Conservation (phyloP, 352 stramenopile genomes). For the Globisporangium orthogonon region DNA sequence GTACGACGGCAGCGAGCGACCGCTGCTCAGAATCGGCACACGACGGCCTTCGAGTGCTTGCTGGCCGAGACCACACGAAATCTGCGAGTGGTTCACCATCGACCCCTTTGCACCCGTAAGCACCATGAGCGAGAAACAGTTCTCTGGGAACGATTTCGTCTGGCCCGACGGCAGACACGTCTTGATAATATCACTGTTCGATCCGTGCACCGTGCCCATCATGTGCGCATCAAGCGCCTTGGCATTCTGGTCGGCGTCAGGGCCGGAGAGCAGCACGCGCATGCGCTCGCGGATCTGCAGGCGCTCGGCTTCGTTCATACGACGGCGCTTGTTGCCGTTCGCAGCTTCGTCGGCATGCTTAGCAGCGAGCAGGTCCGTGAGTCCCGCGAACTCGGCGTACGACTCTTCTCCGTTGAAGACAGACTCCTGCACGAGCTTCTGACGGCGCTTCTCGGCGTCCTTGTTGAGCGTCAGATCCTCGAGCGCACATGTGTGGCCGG, state of each 20-base stretch:
- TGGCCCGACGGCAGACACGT: slow-evolving; percentile 96
- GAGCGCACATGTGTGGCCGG: slow-evolving; percentile 97
- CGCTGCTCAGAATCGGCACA: slow-evolving; percentile 97
- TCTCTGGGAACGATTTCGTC: slow-evolving; percentile 96
- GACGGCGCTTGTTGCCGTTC: slow-evolving; percentile 53
- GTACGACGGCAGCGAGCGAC: slow-evolving; percentile 98
- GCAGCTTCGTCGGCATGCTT: slow-evolving; percentile 48
- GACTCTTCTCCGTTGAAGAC: slow-evolving; percentile 77
- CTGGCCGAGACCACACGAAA: slow-evolving; percentile 98
- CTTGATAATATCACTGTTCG: slow-evolving; percentile 98
- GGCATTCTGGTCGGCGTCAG: slow-evolving; percentile 67
- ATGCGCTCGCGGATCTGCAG: slow-evolving; percentile 68
- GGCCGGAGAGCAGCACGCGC: slow-evolving; percentile 60
- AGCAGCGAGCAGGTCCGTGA: slow-evolving; percentile 55
- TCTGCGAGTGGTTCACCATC: slow-evolving; percentile 99
- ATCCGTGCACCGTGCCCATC: slow-evolving; percentile 87
- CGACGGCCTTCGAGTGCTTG: slow-evolving; percentile 98
- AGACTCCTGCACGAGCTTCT: slow-evolving; percentile 84
- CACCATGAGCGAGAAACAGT: slow-evolving; percentile 99
- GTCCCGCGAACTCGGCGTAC: slow-evolving; percentile 79
- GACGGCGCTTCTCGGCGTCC: slow-evolving; percentile 89
- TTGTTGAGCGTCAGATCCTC: slow-evolving; percentile 97
- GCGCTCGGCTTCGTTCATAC: slow-evolving; percentile 81
- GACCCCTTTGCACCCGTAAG: slow-evolving; percentile 99
- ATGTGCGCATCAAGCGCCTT: slow-evolving; percentile 85